Base-by-base conservation (phyloP, 2,329 filamentous ascomycete genomes). In the Fusarium coffeatum region DNA sequence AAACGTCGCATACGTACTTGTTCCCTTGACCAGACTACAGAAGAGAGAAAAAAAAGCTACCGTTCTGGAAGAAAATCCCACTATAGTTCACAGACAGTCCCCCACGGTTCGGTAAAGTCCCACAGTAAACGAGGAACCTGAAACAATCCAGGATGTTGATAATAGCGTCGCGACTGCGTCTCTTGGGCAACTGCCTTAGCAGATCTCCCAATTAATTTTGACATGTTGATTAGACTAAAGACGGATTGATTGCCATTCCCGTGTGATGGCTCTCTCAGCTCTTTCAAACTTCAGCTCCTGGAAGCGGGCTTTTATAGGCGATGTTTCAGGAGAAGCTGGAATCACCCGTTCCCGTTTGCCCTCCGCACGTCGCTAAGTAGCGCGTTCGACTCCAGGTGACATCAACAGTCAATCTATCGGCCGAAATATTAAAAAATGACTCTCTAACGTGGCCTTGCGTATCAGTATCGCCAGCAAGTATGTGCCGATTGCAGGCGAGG, bases 101-200 rank as follows among this genome's bases (percentile, higher is more conserved):
- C 69, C 68, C 71, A 60, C 47, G 58, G 59, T 43, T 63, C 55
- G 65, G 68, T 50, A 64, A 43, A 58, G 73, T 72, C 63, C 72
- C 73, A 72, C 70, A 68, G 22, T 54, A 59, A 48, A 30, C 59
- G 59, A 46, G 64, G 50, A 53, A 75, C 73, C 73, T 75, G 73
- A 75, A 75, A 75, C 73, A 74, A 61, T 53, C 72, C 68, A 64
- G 73, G 73, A 62, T 73, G 34, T 56, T 48, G 61, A 59, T 42
- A 60, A 60, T 63, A 57, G 55, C 65, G 25, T 65, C 64, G 49
- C 55, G 50, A 61, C 45, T 46, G 49, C 46, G 48, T 56, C 66
- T 64, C 65, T 68, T 68, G 62, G 64, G 70, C 30, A 65, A 68
- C 57, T 64, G 64, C 50, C 56, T 55, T 47, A 40, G 57, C 23